These are phyloP conservation scores for Salix caprea DNA, from an alignment of 345 rosid genomes.

Conservation along the genomic window DNA sequence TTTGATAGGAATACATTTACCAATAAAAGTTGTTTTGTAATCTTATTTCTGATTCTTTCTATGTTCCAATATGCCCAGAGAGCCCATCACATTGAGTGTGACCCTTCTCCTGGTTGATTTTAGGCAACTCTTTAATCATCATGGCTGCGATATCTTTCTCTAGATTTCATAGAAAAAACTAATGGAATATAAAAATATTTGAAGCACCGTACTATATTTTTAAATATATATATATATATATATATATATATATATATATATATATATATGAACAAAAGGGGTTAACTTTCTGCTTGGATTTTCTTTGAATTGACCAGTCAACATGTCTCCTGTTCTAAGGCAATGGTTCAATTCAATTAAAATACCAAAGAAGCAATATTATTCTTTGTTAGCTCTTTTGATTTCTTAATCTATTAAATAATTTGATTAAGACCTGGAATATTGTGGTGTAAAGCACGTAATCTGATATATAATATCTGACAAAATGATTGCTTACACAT, in stretches of 20 bases:
- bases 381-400: not conserved
- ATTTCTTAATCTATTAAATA: not conserved
- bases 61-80: not conserved
- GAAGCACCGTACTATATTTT: not conserved
- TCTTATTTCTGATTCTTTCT: not conserved
- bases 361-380: not conserved
- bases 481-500: not conserved
- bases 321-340: not conserved
- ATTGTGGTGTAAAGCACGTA: not conserved
- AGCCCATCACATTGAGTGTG: not conserved
- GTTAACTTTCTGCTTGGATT: not conserved
- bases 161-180: not conserved
- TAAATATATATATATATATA: not conserved
- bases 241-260: too few species aligned
- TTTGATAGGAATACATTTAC: not conserved
- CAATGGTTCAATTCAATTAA: not conserved
- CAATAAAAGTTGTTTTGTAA: not conserved
- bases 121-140: not conserved
- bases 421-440: not conserved
- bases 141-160: not conserved
- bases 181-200: not conserved
- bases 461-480: not conserved
- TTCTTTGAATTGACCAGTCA: not conserved
- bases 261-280: not conserved
- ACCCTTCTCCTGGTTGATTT: not conserved